Conservation (phyloP, 2,329 filamentous ascomycete genomes). For the Neofusicoccum umdonicola region DNA sequence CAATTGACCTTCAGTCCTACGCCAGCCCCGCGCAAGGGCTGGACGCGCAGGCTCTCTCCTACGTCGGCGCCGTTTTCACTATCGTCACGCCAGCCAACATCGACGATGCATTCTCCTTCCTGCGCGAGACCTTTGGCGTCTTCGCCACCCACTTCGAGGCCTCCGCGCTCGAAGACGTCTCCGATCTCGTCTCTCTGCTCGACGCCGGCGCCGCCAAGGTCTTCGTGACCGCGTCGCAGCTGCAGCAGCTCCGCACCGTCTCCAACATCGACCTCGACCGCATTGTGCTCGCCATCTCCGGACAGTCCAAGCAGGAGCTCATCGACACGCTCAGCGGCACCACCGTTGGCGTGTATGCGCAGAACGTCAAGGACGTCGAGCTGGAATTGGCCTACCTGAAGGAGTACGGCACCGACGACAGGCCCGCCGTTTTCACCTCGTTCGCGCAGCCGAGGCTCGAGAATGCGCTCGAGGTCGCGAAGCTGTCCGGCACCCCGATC, state of each 20-base stretch:
- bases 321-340: constrained; percentile 40
- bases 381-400: constrained; percentile 47
- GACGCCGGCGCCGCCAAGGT: constrained; percentile 82
- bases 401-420: constrained; percentile 47
- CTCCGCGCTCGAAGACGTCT: constrained; percentile 62
- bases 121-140: constrained; percentile 55
- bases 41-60: constrained; percentile 52
- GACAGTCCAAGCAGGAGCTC: constrained; percentile 41
- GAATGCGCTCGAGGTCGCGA: constrained; percentile 41
- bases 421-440: constrained; percentile 52
- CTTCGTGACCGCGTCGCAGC: constrained; percentile 72
- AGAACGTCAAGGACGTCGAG: constrained; percentile 43
- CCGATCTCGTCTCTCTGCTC: constrained; percentile 76
- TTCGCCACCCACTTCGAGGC: constrained; percentile 73
- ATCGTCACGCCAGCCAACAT: constrained; percentile 50
- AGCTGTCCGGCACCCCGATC: constrained; percentile 62
- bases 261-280: constrained; percentile 55
- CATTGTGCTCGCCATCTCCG: constrained; percentile 55
- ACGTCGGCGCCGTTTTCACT: constrained; percentile 58
- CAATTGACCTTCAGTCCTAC: constrained; percentile 48
- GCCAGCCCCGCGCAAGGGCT: constrained; percentile 50
- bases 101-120: constrained; percentile 50
- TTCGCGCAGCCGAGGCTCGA: constrained; percentile 43
- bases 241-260: constrained; percentile 54
- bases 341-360: constrained; percentile 46